Conservation (phyloP, 371 early-diverging fungal species). For the Apophysomyces variabilis region DNA sequence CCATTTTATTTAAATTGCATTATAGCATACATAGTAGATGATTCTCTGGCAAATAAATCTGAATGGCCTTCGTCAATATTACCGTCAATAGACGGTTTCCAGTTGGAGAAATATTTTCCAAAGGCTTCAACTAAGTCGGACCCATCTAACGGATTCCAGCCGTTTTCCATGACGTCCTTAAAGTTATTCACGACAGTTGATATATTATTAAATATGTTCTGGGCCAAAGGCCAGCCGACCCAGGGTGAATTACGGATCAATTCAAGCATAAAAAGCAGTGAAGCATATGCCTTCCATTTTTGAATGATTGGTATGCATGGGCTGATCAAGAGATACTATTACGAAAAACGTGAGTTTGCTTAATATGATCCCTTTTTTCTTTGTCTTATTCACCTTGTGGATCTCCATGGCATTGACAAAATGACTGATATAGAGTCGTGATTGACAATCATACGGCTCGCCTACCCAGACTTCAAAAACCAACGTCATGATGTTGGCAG, state of each 20-base stretch:
- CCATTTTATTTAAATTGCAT: constrained; percentile 10
- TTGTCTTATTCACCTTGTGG: constrained; percentile 25
- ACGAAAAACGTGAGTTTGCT: neutral
- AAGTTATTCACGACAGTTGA: constrained; percentile 15
- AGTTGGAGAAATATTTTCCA: constrained; percentile 22
- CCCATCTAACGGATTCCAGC: constrained; percentile 19
- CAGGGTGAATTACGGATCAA: constrained; percentile 11
- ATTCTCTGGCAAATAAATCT: constrained; percentile 24
- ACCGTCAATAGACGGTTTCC: constrained; percentile 25
- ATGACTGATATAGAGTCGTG: constrained; percentile 20
- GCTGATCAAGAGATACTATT: constrained; percentile 1
- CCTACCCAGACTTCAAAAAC: constrained; percentile 29
- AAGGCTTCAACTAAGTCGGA: constrained; percentile 10
- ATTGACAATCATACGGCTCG: constrained; percentile 23
- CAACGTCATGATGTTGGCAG: constrained; percentile 22
- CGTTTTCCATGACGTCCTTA: constrained; percentile 17
- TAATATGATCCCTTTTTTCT: neutral
- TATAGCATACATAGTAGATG: constrained; percentile 27
- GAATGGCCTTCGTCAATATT: constrained; percentile 14
- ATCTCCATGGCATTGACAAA: constrained; percentile 20
- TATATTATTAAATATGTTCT: constrained; percentile 3
- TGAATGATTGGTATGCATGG: constrained; percentile 16
- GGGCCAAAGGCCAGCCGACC: constrained; percentile 11
- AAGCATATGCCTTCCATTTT: constrained; percentile 31
- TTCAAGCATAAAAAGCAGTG: constrained; percentile 20